Conservation (phyloP, 805 yeast species). For the Suhomyces sp. region DNA sequence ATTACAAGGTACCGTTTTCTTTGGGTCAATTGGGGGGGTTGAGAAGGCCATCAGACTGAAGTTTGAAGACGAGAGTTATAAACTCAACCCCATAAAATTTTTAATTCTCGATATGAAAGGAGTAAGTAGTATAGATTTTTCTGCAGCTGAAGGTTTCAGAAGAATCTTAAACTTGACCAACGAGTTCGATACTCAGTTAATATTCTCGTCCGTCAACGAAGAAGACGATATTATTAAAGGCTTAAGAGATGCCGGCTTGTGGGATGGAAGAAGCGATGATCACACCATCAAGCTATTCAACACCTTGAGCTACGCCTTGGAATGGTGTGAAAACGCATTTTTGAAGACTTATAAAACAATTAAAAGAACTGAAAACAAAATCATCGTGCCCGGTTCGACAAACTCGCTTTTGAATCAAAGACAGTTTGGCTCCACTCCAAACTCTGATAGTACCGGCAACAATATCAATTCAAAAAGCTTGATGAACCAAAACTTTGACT, state of each 20-base stretch:
- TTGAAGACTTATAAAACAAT: constrained; percentile 55
- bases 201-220: constrained; percentile 74
- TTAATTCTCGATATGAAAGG: constrained; percentile 81
- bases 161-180: constrained; percentile 76
- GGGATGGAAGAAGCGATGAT: constrained; percentile 43
- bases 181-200: constrained; percentile 65
- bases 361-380: constrained; percentile 16
- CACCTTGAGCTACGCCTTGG: constrained; percentile 82
- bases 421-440: constrained; percentile 4
- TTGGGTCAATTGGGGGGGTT: constrained; percentile 92
- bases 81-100: constrained; percentile 66
- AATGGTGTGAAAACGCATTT: constrained; percentile 95
- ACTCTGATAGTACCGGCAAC: neutral
- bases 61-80: constrained; percentile 54
- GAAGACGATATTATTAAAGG: constrained; percentile 66
- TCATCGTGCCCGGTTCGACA: constrained; percentile 10
- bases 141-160: constrained; percentile 94
- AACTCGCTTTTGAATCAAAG: constrained; percentile 6
- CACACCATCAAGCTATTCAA: constrained; percentile 59
- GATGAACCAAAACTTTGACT: constrained; percentile 20
- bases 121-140: constrained; percentile 80
- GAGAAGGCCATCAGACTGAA: constrained; percentile 69
- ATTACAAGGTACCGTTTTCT: constrained; percentile 84
- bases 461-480: constrained; percentile 8
- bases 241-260: constrained; percentile 78